phyloP scores from a whole-genome alignment of 148 eudicot genomes.

The Chenopodium formosanum region DNA sequence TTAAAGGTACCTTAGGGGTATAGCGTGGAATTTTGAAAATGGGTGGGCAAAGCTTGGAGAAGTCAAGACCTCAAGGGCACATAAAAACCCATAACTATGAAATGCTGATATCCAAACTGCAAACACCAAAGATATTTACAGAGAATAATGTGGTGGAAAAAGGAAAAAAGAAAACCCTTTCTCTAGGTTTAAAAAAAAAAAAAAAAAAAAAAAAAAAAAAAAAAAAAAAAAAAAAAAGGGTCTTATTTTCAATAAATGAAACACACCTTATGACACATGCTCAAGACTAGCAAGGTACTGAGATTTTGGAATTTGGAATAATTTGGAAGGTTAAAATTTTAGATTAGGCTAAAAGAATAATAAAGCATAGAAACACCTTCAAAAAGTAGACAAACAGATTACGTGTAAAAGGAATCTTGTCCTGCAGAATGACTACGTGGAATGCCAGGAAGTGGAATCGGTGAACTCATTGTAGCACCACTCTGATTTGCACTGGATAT shows the following conservation, averaged over 20 bases:
- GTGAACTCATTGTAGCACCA: slow-evolving; percentile 44
- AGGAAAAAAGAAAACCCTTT: not conserved
- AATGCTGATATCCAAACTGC: not conserved
- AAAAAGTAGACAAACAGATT: slow-evolving; percentile 24
- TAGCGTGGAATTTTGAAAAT: too few species aligned
- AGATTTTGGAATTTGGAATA: not conserved
- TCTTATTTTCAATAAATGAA: not conserved
- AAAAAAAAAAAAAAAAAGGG: not conserved
- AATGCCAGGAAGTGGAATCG: slow-evolving; percentile 49
- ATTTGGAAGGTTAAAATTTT: not conserved
- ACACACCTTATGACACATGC: slow-evolving; percentile 1
- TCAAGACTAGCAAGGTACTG: not conserved
- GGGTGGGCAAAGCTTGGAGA: too few species aligned
- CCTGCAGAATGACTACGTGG: slow-evolving; percentile 37
- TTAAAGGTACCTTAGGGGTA: too few species aligned
- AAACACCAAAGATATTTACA: not conserved
- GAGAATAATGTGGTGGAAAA: not conserved
- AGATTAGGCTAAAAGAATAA: not conserved
- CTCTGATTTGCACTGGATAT: slow-evolving; percentile 11
- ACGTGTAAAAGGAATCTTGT: slow-evolving; percentile 52
- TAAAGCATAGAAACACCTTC: not conserved
- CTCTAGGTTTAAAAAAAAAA: not conserved
- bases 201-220: too few species aligned
- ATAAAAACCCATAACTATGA: too few species aligned
- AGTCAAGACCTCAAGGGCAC: too few species aligned